Evolutionary conservation across 2,329 filamentous ascomycete genomes (phyloP), one percentile per base, ranked within the genome.

Genomic region (Paracorniculantispora psalliotae): DNA sequence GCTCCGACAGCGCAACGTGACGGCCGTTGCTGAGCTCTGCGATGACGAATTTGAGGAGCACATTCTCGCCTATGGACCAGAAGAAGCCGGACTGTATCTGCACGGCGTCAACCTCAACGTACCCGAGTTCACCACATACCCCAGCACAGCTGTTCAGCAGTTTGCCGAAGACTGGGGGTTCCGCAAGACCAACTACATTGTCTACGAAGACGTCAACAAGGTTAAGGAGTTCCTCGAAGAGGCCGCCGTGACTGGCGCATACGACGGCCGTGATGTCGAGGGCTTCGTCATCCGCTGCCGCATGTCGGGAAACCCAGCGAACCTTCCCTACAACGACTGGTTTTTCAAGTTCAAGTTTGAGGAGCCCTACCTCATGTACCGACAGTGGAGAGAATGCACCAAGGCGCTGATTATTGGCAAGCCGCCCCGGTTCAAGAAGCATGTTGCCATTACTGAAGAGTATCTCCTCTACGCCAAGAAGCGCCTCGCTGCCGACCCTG

Each of bases 301-400:
- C 76, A 86, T 79, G 78, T 77, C 80, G 17, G 69, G 74, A n/a
- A 73, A 85, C 28, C 77, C 78, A 0, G 75, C 73, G 1, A 70
- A 72, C 15, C 72, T 72, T 2, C 81, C 83, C 0, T 94, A 87
- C 71, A 77, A 83, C n/a, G 92, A 99, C 72, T 99, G 94, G 94
- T 99, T 99, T 75, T 99, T 99, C 86, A 99, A 99, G 75, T 99
- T 92, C 83, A 99, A 99, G 77, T 99, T 99, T 61, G 94, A 99
- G 69, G 94, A 99, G 75, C 94, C 94, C 0, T 99, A 99, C 71
- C 78, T 99, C 61, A 96, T 99, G 91, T 99, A 97, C 75, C 87
- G 94, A 25, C 94, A 99, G 76, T 99, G 94, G 94, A 87, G 94
- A 62, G 94, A 99, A 76, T 96, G 90, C 71, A 99, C 94, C 44